Percentiles rank a stretch among this genome's conserved stretches.
These are phyloP conservation scores for Iris macrosiphon DNA, from an alignment of 106 monocot genomes.

Conservation along the genomic window DNA sequence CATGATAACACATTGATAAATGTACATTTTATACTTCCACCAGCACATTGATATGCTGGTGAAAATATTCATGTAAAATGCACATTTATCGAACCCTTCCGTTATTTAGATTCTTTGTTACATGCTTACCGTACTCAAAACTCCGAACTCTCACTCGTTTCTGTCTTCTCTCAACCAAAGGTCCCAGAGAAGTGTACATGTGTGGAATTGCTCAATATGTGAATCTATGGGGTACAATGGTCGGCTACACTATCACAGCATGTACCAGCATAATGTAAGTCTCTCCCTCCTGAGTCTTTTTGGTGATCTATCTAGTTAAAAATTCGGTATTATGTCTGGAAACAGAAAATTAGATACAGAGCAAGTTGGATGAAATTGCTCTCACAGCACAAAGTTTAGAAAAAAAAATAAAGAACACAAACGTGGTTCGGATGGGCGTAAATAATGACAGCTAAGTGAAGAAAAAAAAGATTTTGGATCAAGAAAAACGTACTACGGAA, in stretches of 20 bases:
- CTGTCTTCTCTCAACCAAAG: background rate
- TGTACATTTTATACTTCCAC: background rate
- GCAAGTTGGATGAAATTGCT: too few relatives aligned
- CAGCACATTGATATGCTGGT: background rate
- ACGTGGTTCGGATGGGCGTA: too few relatives aligned
- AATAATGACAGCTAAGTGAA: too few relatives aligned
- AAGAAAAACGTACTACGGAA: too few relatives aligned
- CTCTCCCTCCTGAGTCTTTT: too few relatives aligned
- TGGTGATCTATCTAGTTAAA: too few relatives aligned
- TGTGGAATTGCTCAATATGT: constrained; percentile 64
- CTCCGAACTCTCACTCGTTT: background rate
- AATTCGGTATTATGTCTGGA: too few relatives aligned
- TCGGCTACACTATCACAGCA: constrained; percentile 72
- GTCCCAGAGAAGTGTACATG: constrained; percentile 53
- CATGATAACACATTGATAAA: too few relatives aligned
- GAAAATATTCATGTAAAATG: background rate
- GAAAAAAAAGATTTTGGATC: too few relatives aligned
- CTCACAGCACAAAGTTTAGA: too few relatives aligned
- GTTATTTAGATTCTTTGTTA: background rate
- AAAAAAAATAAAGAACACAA: too few relatives aligned
- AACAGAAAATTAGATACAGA: too few relatives aligned
- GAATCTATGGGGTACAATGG: constrained; percentile 65
- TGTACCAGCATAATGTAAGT: constrained; percentile 68
- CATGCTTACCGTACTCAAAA: background rate
- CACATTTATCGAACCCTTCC: background rate